Evolutionary conservation across 345 rosid species (phyloP).

Genomic region (Adansonia digitata): DNA sequence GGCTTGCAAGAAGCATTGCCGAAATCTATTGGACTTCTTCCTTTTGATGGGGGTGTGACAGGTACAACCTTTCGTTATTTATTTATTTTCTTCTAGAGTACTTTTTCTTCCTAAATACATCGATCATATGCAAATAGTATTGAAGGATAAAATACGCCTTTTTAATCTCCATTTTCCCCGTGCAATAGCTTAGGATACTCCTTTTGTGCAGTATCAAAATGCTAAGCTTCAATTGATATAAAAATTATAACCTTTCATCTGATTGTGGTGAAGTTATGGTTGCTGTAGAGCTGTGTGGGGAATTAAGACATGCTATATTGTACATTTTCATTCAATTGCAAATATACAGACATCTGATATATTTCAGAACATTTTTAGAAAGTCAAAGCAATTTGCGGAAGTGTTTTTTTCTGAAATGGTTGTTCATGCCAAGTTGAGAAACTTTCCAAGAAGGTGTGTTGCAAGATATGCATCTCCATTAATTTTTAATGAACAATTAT

Average conservation of each 20-base stretch:
- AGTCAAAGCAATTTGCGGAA: neutral
- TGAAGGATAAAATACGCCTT: neutral
- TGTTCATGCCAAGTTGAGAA: neutral
- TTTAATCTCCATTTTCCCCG: neutral
- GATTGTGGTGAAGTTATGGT: neutral
- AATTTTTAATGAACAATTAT: neutral
- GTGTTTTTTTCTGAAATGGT: neutral
- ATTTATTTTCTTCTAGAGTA: neutral
- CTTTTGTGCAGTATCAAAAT: neutral
- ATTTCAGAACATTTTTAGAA: neutral
- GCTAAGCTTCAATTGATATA: neutral
- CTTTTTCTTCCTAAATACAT: neutral
- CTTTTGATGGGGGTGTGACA: slow-evolving; percentile 91
- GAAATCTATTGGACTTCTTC: slow-evolving; percentile 90
- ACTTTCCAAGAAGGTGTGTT: neutral
- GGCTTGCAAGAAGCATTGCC: slow-evolving; percentile 94
- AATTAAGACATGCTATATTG: neutral
- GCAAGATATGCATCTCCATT: neutral
- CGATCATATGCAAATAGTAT: neutral
- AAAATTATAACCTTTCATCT: neutral
- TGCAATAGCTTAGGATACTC: neutral
- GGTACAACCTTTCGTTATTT: slow-evolving; percentile 35
- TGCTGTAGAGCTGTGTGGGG: neutral
- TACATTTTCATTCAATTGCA: neutral
- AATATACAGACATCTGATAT: neutral